Conservation (phyloP, 345 rosid species). For the Sonneratia alba region DNA sequence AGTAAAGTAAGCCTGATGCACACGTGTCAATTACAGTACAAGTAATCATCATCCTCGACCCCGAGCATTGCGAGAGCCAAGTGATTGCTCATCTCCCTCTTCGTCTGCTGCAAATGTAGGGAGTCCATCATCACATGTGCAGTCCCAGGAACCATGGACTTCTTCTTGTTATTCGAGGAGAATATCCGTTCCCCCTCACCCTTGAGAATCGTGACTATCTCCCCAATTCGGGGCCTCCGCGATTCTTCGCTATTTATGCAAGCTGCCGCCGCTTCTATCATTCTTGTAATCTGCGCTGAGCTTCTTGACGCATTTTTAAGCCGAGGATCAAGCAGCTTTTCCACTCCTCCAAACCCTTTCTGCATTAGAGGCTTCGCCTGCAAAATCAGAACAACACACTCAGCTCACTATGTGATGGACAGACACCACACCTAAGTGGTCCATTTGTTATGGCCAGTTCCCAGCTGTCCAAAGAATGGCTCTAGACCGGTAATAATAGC, state of each 20-base stretch:
- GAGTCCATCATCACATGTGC: constrained; percentile 34
- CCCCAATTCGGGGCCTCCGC: constrained; percentile 47
- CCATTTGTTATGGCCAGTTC: background rate
- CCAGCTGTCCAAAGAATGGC: background rate
- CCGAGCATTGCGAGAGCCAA: constrained; percentile 87
- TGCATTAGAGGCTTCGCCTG: constrained; percentile 67
- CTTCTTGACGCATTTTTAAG: constrained; percentile 31
- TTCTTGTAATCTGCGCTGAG: constrained; percentile 35
- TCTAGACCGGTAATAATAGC: background rate
- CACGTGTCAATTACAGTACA: constrained; percentile 37
- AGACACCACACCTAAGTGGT: background rate
- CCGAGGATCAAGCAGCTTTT: constrained; percentile 63
- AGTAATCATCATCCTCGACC: constrained; percentile 56
- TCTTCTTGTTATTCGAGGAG: constrained; percentile 17
- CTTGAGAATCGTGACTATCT: constrained; percentile 43
- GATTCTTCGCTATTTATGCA: constrained; percentile 68
- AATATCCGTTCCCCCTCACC: constrained; percentile 38
- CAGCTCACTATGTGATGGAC: background rate
- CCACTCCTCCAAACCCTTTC: constrained; percentile 51
- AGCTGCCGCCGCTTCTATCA: constrained; percentile 74
- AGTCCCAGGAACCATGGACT: constrained; percentile 45
- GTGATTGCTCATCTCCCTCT: constrained; percentile 79
- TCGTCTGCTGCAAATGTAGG: constrained; percentile 49
- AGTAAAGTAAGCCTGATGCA: background rate
- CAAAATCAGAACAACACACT: background rate